phyloP scores from a whole-genome alignment of 2,329 filamentous ascomycete genomes.

The Colletotrichum sp. region DNA sequence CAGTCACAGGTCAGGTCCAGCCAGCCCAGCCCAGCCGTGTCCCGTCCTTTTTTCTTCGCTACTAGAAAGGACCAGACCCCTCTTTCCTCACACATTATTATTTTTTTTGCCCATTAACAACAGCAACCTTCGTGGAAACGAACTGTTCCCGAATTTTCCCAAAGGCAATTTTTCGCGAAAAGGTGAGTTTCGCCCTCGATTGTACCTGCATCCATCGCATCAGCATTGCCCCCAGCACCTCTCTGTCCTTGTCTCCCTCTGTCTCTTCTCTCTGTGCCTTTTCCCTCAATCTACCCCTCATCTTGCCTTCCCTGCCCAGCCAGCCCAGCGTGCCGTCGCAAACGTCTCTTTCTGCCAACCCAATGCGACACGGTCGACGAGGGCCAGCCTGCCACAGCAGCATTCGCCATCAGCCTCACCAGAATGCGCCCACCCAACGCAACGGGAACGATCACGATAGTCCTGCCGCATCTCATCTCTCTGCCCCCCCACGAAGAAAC shows the following conservation, averaged over 20 bases:
- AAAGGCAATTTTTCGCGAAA: conserved; percentile 16
- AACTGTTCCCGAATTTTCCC: background rate
- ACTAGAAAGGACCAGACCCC: conserved; percentile 12
- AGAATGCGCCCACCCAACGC: background rate
- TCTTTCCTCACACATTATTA: conserved; percentile 18
- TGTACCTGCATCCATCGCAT: background rate
- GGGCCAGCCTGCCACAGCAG: background rate
- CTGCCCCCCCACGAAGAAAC: background rate
- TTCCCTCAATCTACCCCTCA: background rate
- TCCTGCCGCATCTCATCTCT: background rate
- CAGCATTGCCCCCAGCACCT: background rate
- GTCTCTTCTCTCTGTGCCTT: background rate
- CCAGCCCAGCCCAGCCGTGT: background rate
- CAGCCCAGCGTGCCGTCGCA: background rate
- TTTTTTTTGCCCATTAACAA: conserved; percentile 11
- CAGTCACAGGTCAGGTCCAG: background rate
- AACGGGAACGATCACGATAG: background rate
- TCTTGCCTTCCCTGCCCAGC: background rate
- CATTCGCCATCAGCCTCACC: background rate
- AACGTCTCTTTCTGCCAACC: background rate
- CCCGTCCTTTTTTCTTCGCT: background rate
- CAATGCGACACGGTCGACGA: background rate
- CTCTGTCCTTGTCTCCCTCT: background rate
- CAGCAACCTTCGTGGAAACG: conserved; percentile 8
- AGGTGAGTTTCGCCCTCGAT: conserved; percentile 12